Evolutionary conservation across 768 basidiomycete genomes (phyloP), one percentile per base, ranked within the genome.

Genomic region (button mushroom (Agaricus bisporus)): DNA sequence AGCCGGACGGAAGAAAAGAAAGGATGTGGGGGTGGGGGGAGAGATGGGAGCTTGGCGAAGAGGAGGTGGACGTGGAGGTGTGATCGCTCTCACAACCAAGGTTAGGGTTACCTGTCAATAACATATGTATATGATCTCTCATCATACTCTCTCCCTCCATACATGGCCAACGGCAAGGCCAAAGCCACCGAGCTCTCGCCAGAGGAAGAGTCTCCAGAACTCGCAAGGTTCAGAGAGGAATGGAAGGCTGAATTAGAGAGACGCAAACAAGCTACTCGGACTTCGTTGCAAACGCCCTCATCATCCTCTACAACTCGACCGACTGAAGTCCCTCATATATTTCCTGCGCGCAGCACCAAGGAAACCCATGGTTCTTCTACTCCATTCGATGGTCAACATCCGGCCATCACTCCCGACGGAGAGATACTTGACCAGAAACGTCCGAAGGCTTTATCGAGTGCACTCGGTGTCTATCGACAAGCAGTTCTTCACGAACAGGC

Each of bases 401-500:
- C 68, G 11, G 64, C 63, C 11, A 48, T 68, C 41, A 41, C 52
- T 39, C 56, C 52, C 17, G 57, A 66, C 54, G 66, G 65, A 12
- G 53, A 36, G n/a, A 53, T 64, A 14, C 28, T 53, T 20, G 45
- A 43, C 44, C 58, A 56, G 28, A 55, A 55, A 17, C 62, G n/a
- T 61, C 48, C 73, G 48, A 72, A 73, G 32, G 67, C 63, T 8
- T 69, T 81, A 26, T 62, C 65, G 41, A 70, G 64, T 44, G 89
- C 90, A 4, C 69, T 91, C 42, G 77, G 78, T 8, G 59, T 84
- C 11, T 97, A 95, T 65, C 69, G 77, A 26, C 74, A 69, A 17
- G 93, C 93, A 8, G 76, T 92, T 28, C 74, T 81, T 37, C 73
- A 79, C 43, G 93, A 97, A 66, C 86, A 90, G 63, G 70, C 69